Evolutionary conservation across 306 rosid genomes (phyloP).

Genomic region (Cucumis melo): DNA sequence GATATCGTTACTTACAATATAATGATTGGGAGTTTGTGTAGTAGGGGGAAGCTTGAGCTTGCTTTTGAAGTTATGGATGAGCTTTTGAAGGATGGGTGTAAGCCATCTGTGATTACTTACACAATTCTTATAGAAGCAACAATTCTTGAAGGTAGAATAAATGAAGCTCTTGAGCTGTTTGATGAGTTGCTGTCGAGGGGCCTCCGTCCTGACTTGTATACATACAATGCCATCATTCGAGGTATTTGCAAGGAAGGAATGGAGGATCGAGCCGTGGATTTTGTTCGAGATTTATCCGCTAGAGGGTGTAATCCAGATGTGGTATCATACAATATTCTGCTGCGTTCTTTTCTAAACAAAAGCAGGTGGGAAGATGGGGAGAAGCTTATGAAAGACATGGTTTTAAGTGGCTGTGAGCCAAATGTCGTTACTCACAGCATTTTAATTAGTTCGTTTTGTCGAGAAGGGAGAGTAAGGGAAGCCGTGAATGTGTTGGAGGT

Average conservation of each 20-base stretch:
- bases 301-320: constrained; percentile 58
- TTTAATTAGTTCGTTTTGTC: constrained; percentile 53
- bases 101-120: constrained; percentile 66
- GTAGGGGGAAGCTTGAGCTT: constrained; percentile 41
- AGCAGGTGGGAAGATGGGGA: constrained; percentile 60
- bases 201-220: constrained; percentile 57
- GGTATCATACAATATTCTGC: constrained; percentile 45
- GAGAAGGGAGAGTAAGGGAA: constrained; percentile 44
- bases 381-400: constrained; percentile 45
- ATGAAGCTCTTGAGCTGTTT: constrained; percentile 53
- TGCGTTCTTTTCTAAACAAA: constrained; percentile 41
- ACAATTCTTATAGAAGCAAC: constrained; percentile 78
- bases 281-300: constrained; percentile 23
- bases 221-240: constrained; percentile 51
- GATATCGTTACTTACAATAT: constrained; percentile 78
- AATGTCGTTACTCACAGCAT: constrained; percentile 54
- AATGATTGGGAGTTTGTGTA: constrained; percentile 63
- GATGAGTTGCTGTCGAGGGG: constrained; percentile 60
- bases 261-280: constrained; percentile 56
- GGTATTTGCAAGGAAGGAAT: constrained; percentile 67
- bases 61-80: constrained; percentile 48
- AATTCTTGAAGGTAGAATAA: constrained; percentile 46
- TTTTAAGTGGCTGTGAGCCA: constrained; percentile 45
- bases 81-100: constrained; percentile 51
- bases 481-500: constrained; percentile 53